These are phyloP conservation scores for Trichoderma parareesei DNA, from an alignment of 495 filamentous ascomycete genomes.

Conservation along the genomic window DNA sequence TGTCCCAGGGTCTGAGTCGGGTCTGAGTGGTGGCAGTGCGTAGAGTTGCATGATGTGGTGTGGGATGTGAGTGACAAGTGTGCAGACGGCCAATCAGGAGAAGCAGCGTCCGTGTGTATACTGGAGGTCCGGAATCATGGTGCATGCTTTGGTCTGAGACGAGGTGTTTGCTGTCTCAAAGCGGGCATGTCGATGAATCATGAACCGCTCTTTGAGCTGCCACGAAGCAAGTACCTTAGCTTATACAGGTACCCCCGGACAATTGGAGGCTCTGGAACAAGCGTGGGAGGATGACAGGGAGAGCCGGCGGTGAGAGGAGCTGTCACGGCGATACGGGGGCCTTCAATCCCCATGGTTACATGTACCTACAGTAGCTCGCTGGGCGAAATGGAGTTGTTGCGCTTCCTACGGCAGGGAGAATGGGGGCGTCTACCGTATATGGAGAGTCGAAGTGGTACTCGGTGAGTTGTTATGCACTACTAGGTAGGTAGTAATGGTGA, in stretches of 20 bases:
- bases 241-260: not conserved
- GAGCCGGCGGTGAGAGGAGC: constrained; percentile 7
- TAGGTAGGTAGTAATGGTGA: not conserved
- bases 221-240: not conserved
- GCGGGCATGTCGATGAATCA: not conserved
- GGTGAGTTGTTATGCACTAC: too few relatives aligned
- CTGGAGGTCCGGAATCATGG: not conserved
- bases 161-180: not conserved
- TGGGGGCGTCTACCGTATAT: too few relatives aligned
- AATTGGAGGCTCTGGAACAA: not conserved
- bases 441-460: too few relatives aligned
- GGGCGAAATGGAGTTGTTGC: too few relatives aligned
- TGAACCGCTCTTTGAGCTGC: not conserved
- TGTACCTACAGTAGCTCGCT: too few relatives aligned
- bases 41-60: not conserved
- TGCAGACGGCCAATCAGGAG: not conserved
- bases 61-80: not conserved
- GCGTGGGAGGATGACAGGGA: not conserved
- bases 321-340: not conserved
- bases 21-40: not conserved
- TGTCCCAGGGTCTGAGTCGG: not conserved
- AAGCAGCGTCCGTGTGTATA: not conserved
- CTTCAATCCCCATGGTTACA: not conserved
- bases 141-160: not conserved
- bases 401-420: too few relatives aligned